Percentiles rank a stretch among this genome's conserved stretches.
phyloP scores from a whole-genome alignment of 1,284 basidiomycete genomes.

The Marasmius oreades region DNA sequence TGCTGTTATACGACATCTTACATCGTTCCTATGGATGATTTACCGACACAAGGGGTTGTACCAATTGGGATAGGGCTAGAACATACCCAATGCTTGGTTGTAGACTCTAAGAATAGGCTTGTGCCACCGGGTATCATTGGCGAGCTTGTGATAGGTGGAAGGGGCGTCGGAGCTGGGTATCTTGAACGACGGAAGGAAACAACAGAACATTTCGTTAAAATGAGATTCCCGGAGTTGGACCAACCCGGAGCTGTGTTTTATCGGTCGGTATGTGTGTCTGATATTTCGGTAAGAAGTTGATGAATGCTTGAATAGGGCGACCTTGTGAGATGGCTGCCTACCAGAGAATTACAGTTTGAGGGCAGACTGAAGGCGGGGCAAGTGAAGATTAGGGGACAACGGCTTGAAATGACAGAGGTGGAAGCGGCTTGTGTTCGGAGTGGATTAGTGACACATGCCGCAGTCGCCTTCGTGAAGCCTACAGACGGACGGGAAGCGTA shows the following conservation, averaged over 20 bases:
- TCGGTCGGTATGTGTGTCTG: not conserved
- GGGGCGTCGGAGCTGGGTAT: constrained; percentile 1
- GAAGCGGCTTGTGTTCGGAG: constrained; percentile 2
- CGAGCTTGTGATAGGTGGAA: constrained; percentile 1
- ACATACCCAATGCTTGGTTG: not conserved
- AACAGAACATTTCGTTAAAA: not conserved
- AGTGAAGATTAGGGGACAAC: constrained; percentile 4
- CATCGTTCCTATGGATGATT: not conserved
- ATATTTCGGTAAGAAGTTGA: not conserved
- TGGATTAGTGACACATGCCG: constrained; percentile 3
- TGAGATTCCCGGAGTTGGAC: not conserved
- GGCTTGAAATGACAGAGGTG: constrained; percentile 2
- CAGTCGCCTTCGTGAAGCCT: constrained; percentile 1
- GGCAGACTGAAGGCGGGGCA: not conserved
- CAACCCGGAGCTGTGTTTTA: not conserved
- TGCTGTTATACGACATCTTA: constrained; percentile 3
- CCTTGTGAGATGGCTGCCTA: constrained; percentile 2
- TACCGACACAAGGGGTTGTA: not conserved
- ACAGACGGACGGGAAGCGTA: not conserved
- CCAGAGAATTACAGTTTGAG: not conserved
- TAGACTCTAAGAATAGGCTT: not conserved
- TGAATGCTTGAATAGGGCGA: not conserved
- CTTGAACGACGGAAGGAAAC: constrained; percentile 1
- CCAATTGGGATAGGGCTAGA: not conserved
- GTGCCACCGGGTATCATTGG: constrained; percentile 2